Evolutionary conservation across 2,329 filamentous ascomycete genomes (phyloP).

Genomic region (Cordyceps javanica): DNA sequence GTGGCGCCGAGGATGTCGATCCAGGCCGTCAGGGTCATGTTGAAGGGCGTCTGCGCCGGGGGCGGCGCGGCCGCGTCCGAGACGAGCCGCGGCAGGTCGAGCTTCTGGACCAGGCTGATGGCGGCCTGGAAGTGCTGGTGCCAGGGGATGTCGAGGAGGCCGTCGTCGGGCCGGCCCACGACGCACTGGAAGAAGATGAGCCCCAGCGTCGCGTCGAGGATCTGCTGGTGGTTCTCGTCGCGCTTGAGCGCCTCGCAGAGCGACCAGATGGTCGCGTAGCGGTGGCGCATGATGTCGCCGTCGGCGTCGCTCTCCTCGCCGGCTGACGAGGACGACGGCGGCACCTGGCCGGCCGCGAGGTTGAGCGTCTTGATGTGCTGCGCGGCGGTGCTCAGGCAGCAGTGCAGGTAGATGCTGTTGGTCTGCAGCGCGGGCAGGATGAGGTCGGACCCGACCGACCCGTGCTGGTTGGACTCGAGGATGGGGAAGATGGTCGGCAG

Average conservation of each 20-base stretch:
- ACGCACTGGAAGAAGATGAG: conserved; percentile 97
- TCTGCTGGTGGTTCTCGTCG: conserved; percentile 78
- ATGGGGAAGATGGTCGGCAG: conserved; percentile 88
- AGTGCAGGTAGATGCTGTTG: conserved; percentile 92
- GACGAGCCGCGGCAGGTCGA: conserved; percentile 68
- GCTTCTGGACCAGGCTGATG: conserved; percentile 75
- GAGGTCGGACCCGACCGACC: conserved; percentile 71
- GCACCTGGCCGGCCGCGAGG: conserved; percentile 53
- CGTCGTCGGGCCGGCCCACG: conserved; percentile 79
- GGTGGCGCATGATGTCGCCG: conserved; percentile 85
- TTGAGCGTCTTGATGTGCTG: conserved; percentile 79
- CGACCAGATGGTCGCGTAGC: conserved; percentile 78
- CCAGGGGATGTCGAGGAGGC: conserved; percentile 88
- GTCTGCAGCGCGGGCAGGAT: conserved; percentile 82
- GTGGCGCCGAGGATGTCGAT: conserved; percentile 95
- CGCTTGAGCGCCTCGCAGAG: conserved; percentile 75
- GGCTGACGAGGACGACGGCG: conserved; percentile 42
- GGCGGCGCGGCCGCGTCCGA: conserved; percentile 50
- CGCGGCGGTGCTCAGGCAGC: conserved; percentile 87
- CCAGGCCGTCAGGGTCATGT: conserved; percentile 91
- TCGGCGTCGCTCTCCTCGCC: conserved; percentile 32
- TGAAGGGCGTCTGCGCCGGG: conserved; percentile 66
- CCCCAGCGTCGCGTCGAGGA: conserved; percentile 84
- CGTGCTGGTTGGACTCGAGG: conserved; percentile 82
- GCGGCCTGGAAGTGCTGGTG: conserved; percentile 94